Evolutionary conservation across 257 asterid genomes (phyloP).

Genomic region (Solanum ossicruentum): DNA sequence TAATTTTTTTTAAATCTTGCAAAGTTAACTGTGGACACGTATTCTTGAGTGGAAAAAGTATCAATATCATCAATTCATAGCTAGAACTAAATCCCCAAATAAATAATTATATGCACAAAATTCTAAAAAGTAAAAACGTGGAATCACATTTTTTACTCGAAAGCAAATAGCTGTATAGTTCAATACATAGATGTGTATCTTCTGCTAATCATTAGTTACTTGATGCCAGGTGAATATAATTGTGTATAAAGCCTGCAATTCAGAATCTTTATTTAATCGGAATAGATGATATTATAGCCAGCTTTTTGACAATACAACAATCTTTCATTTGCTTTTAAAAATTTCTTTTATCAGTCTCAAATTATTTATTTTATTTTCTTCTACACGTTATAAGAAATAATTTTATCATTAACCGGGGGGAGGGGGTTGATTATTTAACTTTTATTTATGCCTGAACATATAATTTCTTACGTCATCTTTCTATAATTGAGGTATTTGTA

Average conservation of each 20-base stretch:
- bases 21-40: no score
- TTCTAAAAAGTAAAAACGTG: background rate
- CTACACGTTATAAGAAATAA: background rate
- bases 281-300: background rate
- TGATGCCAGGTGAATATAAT: background rate
- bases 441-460: no score
- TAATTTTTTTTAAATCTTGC: no score
- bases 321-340: background rate
- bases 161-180: background rate
- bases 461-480: no score
- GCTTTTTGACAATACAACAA: background rate
- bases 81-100: background rate
- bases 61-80: background rate
- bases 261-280: background rate
- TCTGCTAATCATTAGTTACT: background rate
- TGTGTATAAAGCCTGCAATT: background rate
- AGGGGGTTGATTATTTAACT: background rate
- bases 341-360: background rate
- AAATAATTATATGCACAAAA: no score
- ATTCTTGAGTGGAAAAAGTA: no score
- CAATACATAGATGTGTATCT: background rate
- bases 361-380: background rate
- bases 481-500: no score
- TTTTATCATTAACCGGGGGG: background rate
- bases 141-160: background rate